Evolutionary conservation across 2,329 filamentous ascomycete genomes (phyloP).

Genomic region (Epicoccum sorghinum): DNA sequence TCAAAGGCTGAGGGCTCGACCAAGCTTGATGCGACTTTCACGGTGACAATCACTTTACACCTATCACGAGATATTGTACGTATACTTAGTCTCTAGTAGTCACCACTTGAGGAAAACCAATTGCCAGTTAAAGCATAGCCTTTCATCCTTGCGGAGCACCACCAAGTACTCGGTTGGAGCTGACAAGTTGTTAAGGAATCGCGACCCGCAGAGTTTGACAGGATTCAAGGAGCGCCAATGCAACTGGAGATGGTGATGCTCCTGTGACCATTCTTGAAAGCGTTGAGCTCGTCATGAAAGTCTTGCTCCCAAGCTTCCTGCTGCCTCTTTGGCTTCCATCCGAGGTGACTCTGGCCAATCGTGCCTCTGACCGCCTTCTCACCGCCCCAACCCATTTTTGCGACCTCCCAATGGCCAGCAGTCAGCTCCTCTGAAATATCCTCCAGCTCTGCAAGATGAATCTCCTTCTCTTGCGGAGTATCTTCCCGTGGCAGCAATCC

Average conservation of each 20-base stretch:
- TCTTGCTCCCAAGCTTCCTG: slow-evolving; percentile 22
- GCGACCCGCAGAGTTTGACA: too few species aligned
- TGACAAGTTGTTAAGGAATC: too few species aligned
- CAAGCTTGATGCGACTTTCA: too few species aligned
- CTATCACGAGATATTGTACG: too few species aligned
- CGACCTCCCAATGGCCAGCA: slow-evolving; percentile 17
- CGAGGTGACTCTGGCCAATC: slow-evolving; percentile 16
- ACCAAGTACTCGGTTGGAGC: too few species aligned
- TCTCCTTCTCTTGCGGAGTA: slow-evolving; percentile 22
- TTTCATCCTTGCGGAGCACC: too few species aligned
- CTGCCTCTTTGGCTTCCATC: slow-evolving; percentile 20
- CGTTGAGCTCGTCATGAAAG: slow-evolving; percentile 23
- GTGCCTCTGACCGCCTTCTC: slow-evolving; percentile 23
- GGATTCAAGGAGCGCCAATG: slow-evolving; percentile 8
- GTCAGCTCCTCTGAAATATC: slow-evolving; percentile 22
- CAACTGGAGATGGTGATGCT: slow-evolving; percentile 16
- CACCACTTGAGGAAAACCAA: too few species aligned
- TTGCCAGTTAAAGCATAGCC: too few species aligned
- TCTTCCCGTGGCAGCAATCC: slow-evolving; percentile 19
- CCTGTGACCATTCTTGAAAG: slow-evolving; percentile 18
- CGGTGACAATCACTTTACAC: too few species aligned
- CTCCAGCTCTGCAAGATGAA: slow-evolving; percentile 15
- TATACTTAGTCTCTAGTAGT: too few species aligned
- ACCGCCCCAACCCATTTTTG: slow-evolving; percentile 20
- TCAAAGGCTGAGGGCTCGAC: too few species aligned